phyloP scores from a whole-genome alignment of 441 rosid genomes.

The Populus hybrid region DNA sequence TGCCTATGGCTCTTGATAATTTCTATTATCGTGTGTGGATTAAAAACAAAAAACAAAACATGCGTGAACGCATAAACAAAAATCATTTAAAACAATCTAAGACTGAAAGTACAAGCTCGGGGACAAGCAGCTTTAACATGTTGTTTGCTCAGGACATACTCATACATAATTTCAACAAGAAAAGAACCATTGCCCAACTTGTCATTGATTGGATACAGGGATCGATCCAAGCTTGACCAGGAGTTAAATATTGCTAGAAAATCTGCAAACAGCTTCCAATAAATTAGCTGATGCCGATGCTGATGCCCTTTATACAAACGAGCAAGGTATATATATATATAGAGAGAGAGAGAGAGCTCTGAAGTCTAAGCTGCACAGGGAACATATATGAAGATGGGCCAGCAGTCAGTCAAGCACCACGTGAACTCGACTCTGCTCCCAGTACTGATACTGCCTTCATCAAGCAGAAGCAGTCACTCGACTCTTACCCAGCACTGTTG shows the following conservation, averaged over 20 bases:
- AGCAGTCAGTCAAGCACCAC: constrained; percentile 10
- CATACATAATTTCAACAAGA: not conserved
- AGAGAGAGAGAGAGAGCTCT: no score
- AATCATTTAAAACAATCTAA: not conserved
- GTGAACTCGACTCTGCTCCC: constrained; percentile 5
- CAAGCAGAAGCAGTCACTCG: not conserved
- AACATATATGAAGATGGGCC: not conserved
- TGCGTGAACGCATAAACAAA: not conserved
- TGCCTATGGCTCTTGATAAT: not conserved
- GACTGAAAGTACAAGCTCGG: not conserved
- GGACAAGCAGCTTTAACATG: not conserved
- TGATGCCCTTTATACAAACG: not conserved
- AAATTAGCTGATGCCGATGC: not conserved
- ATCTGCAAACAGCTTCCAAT: not conserved
- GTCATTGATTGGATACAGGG: not conserved
- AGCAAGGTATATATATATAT: not conserved
- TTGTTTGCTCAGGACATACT: not conserved
- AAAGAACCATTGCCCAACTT: not conserved
- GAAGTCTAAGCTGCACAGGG: not conserved
- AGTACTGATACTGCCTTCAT: not conserved
- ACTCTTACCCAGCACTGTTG: no score
- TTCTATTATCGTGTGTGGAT: no score
- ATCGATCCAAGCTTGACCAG: not conserved
- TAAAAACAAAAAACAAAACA: no score
- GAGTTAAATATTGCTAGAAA: not conserved